phyloP scores from a whole-genome alignment of 2,329 filamentous ascomycete species.

The Ceratocystis smalleyi region DNA sequence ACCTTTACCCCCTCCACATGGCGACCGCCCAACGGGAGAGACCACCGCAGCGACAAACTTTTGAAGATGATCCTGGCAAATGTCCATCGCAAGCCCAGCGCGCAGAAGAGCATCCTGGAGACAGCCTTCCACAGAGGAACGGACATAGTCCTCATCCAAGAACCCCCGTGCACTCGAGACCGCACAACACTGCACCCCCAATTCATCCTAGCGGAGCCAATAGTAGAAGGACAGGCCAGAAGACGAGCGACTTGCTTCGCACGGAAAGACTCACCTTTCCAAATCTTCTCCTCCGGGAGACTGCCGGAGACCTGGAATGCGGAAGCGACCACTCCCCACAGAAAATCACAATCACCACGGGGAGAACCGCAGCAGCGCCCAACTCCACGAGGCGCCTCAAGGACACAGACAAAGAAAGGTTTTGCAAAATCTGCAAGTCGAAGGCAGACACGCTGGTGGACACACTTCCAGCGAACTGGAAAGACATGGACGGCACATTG shows the following conservation, averaged over 20 bases:
- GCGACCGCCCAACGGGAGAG: neutral
- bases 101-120: neutral
- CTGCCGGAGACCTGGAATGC: neutral
- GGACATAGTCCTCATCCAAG: neutral
- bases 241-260: neutral
- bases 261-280: neutral
- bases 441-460: too few relatives aligned
- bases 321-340: conserved; percentile 10
- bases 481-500: too few relatives aligned
- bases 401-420: neutral
- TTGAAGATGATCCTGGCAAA: neutral
- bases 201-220: neutral
- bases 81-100: neutral
- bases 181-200: too few relatives aligned
- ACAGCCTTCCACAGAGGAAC: neutral
- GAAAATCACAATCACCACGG: neutral
- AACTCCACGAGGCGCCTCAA: neutral
- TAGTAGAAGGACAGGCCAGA: neutral
- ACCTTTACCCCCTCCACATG: too few relatives aligned
- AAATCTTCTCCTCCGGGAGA: too few relatives aligned
- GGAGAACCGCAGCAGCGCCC: neutral
- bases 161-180: neutral
- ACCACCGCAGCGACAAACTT: neutral
- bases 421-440: too few relatives aligned
- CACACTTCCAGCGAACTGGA: too few relatives aligned